phyloP scores from a whole-genome alignment of 1,139 yeast species.

The Suhomyces ambrosiae region DNA sequence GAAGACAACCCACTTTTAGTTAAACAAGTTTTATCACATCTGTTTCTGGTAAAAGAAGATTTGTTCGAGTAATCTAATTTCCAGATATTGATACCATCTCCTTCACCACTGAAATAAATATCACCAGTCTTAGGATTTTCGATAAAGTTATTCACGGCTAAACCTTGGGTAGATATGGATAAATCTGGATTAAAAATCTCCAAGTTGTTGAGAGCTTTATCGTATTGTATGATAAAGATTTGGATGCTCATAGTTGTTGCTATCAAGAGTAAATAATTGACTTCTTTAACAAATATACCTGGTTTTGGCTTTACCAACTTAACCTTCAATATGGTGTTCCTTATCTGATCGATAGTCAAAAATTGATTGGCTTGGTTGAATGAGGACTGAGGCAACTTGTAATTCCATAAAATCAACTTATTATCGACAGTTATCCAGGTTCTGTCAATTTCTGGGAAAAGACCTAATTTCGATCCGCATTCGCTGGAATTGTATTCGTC shows the following conservation, averaged over 20 bases:
- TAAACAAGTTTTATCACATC: conserved; percentile 78
- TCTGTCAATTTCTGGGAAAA: conserved; percentile 78
- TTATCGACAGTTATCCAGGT: conserved; percentile 90
- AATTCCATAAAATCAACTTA: conserved; percentile 83
- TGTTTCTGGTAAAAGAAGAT: conserved; percentile 85
- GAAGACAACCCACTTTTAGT: conserved; percentile 68
- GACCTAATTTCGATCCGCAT: conserved; percentile 75
- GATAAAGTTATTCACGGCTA: conserved; percentile 66
- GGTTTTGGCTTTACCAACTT: conserved; percentile 77
- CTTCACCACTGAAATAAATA: conserved; percentile 76
- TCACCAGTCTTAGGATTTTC: conserved; percentile 70
- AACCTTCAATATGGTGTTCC: conserved; percentile 76
- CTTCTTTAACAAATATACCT: conserved; percentile 76
- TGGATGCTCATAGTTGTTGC: conserved; percentile 82
- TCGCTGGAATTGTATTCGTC: conserved; percentile 74
- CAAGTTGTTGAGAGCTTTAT: conserved; percentile 51
- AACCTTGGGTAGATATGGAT: conserved; percentile 77
- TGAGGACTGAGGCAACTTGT: conserved; percentile 56
- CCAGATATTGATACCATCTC: conserved; percentile 84
- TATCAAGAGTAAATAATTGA: conserved; percentile 70
- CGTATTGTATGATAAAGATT: conserved; percentile 70
- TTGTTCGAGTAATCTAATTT: conserved; percentile 82
- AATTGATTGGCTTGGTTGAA: conserved; percentile 60
- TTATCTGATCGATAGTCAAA: conserved; percentile 79
- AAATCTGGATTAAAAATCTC: conserved; percentile 83